Evolutionary conservation across 108 stramenopile species (phyloP).

Genomic region (Chaetoceros tenuissimus): DNA sequence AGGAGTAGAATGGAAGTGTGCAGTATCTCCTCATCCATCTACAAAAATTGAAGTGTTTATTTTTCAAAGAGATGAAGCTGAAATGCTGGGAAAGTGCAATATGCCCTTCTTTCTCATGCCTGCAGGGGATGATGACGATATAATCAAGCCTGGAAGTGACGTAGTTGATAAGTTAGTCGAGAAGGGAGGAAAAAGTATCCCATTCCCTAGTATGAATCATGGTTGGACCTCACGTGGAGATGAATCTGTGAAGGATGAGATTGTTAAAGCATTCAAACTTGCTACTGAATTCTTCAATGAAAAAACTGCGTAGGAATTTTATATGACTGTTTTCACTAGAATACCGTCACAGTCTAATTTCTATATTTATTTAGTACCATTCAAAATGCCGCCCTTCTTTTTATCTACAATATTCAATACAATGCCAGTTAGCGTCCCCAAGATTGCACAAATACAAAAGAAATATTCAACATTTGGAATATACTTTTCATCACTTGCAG

Average conservation of each 20-base stretch:
- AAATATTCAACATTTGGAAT: constrained; percentile 51
- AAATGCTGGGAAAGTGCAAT: constrained; percentile 7
- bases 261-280: no score
- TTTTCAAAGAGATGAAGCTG: constrained; percentile 17
- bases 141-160: constrained; percentile 18
- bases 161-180: constrained; percentile 6
- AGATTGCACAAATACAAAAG: constrained; percentile 27
- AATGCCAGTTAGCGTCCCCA: constrained; percentile 35
- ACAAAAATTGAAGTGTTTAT: constrained; percentile 17
- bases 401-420: constrained; percentile 30
- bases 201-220: constrained; percentile 32
- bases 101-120: constrained; percentile 25
- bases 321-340: no score
- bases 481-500: constrained; percentile 15
- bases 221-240: constrained; percentile 38
- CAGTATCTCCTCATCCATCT: constrained; percentile 26
- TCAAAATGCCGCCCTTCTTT: constrained; percentile 19
- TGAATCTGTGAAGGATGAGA: no score
- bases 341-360: no score
- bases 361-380: no score
- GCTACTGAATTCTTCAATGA: no score
- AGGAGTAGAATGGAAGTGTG: constrained; percentile 9
- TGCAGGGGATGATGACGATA: constrained; percentile 29
- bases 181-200: constrained; percentile 1
- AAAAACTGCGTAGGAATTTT: no score